phyloP scores from a whole-genome alignment of 23 red algal genomes.

The Chondrus crispus region DNA sequence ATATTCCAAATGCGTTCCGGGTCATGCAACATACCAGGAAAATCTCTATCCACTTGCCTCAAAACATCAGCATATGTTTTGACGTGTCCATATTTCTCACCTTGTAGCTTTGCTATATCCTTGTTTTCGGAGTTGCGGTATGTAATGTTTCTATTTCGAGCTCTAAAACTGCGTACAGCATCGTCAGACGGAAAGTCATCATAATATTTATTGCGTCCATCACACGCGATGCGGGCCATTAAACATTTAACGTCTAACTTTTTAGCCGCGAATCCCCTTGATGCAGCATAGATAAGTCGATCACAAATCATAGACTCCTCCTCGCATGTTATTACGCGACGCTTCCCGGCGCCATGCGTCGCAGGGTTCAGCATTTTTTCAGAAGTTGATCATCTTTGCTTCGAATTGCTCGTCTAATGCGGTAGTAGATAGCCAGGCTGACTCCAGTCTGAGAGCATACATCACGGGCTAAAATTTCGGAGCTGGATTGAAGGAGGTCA shows the following conservation, averaged over 20 bases:
- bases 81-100: neutral
- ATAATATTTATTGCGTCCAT: neutral
- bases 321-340: too few relatives aligned
- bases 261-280: neutral
- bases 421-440: too few relatives aligned
- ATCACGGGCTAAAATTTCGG: too few relatives aligned
- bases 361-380: too few relatives aligned
- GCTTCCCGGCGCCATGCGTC: too few relatives aligned
- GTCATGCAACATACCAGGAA: neutral
- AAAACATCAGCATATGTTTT: neutral
- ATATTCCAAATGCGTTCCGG: constrained; percentile 9
- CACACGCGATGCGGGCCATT: neutral
- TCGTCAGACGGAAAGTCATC: neutral
- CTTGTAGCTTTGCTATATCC: neutral
- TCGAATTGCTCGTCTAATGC: too few relatives aligned
- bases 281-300: neutral
- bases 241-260: neutral
- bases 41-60: neutral
- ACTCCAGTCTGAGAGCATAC: too few relatives aligned
- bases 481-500: too few relatives aligned
- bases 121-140: neutral
- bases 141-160: neutral
- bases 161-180: neutral
- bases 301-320: too few relatives aligned
- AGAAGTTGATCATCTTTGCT: too few relatives aligned